phyloP scores from a whole-genome alignment of 225 moss, liverwort and hornwort genomes.

The Anthoceros angustus region DNA sequence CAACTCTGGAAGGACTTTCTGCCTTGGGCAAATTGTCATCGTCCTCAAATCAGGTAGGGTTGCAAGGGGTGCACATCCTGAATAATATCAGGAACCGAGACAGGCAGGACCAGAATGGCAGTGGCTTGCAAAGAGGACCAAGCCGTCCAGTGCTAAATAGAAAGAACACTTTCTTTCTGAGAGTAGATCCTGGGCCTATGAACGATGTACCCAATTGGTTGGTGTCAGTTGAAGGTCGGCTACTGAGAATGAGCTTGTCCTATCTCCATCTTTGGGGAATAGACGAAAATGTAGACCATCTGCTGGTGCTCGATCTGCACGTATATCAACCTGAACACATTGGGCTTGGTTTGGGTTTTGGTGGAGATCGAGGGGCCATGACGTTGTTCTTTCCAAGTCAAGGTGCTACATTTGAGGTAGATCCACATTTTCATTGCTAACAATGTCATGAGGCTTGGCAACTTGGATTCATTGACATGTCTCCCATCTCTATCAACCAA shows the following conservation, averaged over 20 bases:
- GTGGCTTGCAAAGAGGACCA: neutral
- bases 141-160: neutral
- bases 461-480: too few species aligned
- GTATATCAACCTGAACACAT: conserved; percentile 7
- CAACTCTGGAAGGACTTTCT: conserved; percentile 6
- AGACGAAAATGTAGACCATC: conserved; percentile 2
- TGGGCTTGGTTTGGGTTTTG: conserved; percentile 8
- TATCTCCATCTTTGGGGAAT: conserved; percentile 13
- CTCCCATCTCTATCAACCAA: too few species aligned
- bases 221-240: conserved; percentile 5
- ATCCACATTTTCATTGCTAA: neutral
- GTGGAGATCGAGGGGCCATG: conserved; percentile 12
- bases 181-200: conserved; percentile 2
- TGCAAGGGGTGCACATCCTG: neutral
- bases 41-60: neutral
- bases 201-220: conserved; percentile 5
- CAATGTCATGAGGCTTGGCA: too few species aligned
- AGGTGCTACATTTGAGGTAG: conserved; percentile 7
- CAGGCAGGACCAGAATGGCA: neutral
- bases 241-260: conserved; percentile 11
- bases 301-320: conserved; percentile 5
- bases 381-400: conserved; percentile 7
- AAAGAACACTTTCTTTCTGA: neutral
- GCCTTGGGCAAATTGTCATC: conserved; percentile 1
- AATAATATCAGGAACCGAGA: neutral